Conservation (phyloP, 768 basidiomycete genomes). For the Hypholoma fasciculare region DNA sequence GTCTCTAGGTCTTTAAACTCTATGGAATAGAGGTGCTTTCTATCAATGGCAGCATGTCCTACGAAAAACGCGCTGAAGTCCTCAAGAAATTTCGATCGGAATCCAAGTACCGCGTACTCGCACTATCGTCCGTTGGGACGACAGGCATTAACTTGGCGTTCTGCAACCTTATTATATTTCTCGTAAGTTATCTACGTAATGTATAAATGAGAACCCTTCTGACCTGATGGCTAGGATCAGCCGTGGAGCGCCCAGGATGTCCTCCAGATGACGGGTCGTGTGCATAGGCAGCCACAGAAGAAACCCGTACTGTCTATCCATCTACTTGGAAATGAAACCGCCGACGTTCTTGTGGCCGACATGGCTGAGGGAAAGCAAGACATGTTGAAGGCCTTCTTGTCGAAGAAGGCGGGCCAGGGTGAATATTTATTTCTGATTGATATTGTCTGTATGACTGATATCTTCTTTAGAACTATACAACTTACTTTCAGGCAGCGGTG, state of each 20-base stretch:
- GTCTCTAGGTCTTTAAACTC: slow-evolving; percentile 10
- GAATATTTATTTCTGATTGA: neutral
- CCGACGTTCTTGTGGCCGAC: slow-evolving; percentile 19
- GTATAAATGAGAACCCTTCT: neutral
- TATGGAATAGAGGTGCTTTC: slow-evolving; percentile 7
- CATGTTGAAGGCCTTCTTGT: slow-evolving; percentile 24
- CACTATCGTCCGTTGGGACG: slow-evolving; percentile 12
- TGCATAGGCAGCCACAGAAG: slow-evolving; percentile 26
- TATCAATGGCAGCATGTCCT: slow-evolving; percentile 10
- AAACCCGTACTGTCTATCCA: slow-evolving; percentile 18
- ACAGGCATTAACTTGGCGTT: slow-evolving; percentile 13
- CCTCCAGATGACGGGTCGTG: slow-evolving; percentile 21
- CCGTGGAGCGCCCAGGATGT: slow-evolving; percentile 27
- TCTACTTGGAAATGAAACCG: slow-evolving; percentile 21
- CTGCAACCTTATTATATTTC: neutral
- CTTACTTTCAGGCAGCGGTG: no score
- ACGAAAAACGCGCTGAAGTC: slow-evolving; percentile 2
- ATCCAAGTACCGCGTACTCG: slow-evolving; percentile 7
- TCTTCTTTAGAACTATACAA: no score
- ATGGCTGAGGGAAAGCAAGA: slow-evolving; percentile 21
- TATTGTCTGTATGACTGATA: no score
- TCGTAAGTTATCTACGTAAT: slow-evolving; percentile 4
- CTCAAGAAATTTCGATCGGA: slow-evolving; percentile 5
- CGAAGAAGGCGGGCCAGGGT: slow-evolving; percentile 8
- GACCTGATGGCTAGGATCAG: slow-evolving; percentile 20